phyloP scores from a whole-genome alignment of 2,329 filamentous ascomycete genomes.

The Botryotinia narcissicola region DNA sequence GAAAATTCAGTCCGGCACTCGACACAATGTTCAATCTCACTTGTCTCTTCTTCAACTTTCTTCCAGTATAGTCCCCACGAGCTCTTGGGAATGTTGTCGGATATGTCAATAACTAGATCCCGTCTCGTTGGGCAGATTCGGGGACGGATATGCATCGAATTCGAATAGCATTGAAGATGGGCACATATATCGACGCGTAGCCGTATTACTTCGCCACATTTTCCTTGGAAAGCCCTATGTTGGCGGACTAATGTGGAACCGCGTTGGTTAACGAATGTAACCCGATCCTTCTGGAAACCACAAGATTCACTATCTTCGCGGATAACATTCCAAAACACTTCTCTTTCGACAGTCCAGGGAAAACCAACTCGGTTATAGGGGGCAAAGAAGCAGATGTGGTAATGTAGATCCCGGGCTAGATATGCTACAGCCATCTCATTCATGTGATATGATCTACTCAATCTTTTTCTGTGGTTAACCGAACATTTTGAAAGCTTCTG shows the following conservation, averaged over 20 bases:
- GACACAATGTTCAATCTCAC: background rate
- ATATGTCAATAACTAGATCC: background rate
- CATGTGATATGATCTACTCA: background rate
- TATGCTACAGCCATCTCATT: background rate
- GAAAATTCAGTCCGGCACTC: background rate
- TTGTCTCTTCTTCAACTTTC: background rate
- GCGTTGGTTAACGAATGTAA: background rate
- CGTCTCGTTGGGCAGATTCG: background rate
- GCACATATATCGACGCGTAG: background rate
- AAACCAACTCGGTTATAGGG: background rate
- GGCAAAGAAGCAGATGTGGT: background rate
- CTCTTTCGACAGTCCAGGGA: background rate
- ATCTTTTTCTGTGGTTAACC: background rate
- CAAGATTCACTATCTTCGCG: background rate
- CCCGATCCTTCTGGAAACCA: background rate
- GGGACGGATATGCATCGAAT: background rate
- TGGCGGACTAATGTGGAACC: background rate
- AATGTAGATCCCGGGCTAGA: background rate
- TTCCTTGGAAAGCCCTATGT: background rate
- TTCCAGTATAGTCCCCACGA: background rate
- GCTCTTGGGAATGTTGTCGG: too few species aligned
- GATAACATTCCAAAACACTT: background rate
- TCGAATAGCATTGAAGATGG: background rate
- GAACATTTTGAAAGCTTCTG: background rate
- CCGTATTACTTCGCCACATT: background rate